These are phyloP conservation scores for Bipolaris zeicola DNA, from an alignment of 2,329 filamentous ascomycete genomes.

Conservation along the genomic window DNA sequence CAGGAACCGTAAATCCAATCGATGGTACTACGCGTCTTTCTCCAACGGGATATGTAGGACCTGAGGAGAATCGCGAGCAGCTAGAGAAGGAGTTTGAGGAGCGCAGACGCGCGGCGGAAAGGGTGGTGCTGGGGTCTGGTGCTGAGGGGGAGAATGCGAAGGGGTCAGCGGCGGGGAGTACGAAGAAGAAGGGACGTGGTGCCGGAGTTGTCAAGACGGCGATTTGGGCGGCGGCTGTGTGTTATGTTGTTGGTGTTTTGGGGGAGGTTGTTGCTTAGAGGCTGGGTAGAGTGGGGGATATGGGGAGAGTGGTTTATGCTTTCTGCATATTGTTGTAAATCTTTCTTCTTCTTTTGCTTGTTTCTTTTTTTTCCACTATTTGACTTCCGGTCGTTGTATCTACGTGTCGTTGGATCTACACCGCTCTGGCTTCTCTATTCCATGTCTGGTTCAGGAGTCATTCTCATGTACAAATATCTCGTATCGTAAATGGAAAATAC, in stretches of 20 bases:
- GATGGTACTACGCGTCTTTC: constrained; percentile 43
- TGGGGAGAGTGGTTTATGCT: background rate
- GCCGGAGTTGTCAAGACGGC: constrained; percentile 38
- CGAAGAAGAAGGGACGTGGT: constrained; percentile 17
- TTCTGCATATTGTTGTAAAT: too few relatives aligned
- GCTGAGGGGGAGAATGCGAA: background rate
- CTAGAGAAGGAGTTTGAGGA: constrained; percentile 32
- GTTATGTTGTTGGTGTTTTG: constrained; percentile 42
- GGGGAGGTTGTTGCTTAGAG: constrained; percentile 31
- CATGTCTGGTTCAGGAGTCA: background rate
- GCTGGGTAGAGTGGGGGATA: background rate
- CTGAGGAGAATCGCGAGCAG: constrained; percentile 31
- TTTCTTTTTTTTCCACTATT: too few relatives aligned
- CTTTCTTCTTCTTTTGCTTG: too few relatives aligned
- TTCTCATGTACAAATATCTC: background rate
- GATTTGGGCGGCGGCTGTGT: constrained; percentile 35
- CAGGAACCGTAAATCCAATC: constrained; percentile 37
- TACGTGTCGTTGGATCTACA: too few relatives aligned
- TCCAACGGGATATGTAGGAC: constrained; percentile 44
- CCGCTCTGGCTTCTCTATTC: background rate
- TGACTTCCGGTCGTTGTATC: too few relatives aligned
- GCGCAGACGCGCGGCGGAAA: constrained; percentile 27
- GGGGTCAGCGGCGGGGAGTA: background rate
- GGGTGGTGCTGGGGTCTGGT: background rate
- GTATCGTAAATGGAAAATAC: background rate